Evolutionary conservation across 2,329 filamentous ascomycete genomes (phyloP), one percentile per base, ranked within the genome.

Genomic region (Tolypocladium guangdongense): DNA sequence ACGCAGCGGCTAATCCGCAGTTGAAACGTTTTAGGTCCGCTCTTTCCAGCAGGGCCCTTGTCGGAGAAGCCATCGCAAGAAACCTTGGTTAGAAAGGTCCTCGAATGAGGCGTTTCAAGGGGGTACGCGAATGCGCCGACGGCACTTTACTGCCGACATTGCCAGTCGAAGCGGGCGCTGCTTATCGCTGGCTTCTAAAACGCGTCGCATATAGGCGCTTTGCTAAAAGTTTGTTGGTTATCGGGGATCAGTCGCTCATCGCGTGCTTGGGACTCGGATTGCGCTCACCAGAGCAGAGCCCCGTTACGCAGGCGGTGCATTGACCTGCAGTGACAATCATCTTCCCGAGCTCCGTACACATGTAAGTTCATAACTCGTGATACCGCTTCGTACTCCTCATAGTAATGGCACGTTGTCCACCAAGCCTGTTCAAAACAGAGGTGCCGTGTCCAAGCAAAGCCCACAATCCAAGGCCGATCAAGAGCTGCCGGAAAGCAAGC

Each of bases 401-500:
- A 27, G 39, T 14, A 27, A 43, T 18, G 39, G 22, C 22, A 43
- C 39, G 39, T 18, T 14, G 12, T 14, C 27, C 39, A n/a, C 39
- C 39, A 27, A 27, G 39, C 16, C 41, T 45, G 41, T 45, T 45
- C 41, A 27, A 45, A 27, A 30, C 39, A 27, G 16, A 22, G 41
- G 41, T 45, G 10, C 8, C 41, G 41, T 45, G 41, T 30, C 41
- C 41, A 45, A 27, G 22, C 22, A 27, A 27, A n/a, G 16, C 27
- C 7, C 18, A 2, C 10, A 46, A 32, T 27, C 27, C 43, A 8
- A 32, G 16, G 27, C 18, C 12, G 24, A 14, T 55, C 43, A 61
- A 10, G 32, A 41, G 6, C 56, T 52, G 46, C 56, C 54, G 12
- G 55, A 57, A 24, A 60, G 48, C 18, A 59, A 50, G 12, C 51